A percentile compares a stretch with the other conserved stretches of the same genome.
Evolutionary conservation across 2,329 filamentous ascomycete genomes (phyloP).

Genomic region (Alternaria sp.): DNA sequence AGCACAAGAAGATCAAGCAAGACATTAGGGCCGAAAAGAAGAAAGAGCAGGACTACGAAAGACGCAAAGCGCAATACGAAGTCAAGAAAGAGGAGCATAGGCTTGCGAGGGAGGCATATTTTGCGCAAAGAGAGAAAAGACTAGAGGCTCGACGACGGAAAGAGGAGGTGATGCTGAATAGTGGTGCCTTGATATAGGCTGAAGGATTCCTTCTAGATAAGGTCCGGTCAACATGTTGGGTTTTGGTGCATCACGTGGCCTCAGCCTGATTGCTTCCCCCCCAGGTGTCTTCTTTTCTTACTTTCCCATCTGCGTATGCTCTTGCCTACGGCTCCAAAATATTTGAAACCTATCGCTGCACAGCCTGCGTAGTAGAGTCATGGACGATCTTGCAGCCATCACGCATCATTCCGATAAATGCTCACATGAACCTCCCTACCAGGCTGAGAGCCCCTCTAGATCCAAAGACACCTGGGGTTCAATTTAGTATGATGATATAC

Average conservation of each 20-base stretch:
- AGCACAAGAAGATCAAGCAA: slow-evolving; percentile 55
- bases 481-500: not conserved
- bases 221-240: not conserved
- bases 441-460: not conserved
- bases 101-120: slow-evolving; percentile 42
- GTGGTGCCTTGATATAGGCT: slow-evolving; percentile 50
- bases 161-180: slow-evolving; percentile 56
- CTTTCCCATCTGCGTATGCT: not conserved
- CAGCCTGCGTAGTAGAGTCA: not conserved
- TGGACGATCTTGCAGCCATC: not conserved
- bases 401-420: not conserved
- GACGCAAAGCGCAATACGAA: slow-evolving; percentile 47
- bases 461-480: not conserved
- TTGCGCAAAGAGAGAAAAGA: slow-evolving; percentile 49
- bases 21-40: slow-evolving; percentile 53
- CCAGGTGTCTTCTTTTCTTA: not conserved
- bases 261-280: not conserved
- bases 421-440: not conserved
- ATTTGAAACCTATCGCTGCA: not conserved
- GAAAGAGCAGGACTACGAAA: slow-evolving; percentile 47
- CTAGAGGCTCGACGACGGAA: slow-evolving; percentile 54
- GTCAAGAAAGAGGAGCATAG: slow-evolving; percentile 45
- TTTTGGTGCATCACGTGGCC: not conserved
- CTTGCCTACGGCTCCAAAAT: not conserved
- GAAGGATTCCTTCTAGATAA: not conserved